Evolutionary conservation across 176 grass and related monocot species (phyloP), one percentile per base, ranked within the genome.

Genomic region (Saccharum spontaneum): DNA sequence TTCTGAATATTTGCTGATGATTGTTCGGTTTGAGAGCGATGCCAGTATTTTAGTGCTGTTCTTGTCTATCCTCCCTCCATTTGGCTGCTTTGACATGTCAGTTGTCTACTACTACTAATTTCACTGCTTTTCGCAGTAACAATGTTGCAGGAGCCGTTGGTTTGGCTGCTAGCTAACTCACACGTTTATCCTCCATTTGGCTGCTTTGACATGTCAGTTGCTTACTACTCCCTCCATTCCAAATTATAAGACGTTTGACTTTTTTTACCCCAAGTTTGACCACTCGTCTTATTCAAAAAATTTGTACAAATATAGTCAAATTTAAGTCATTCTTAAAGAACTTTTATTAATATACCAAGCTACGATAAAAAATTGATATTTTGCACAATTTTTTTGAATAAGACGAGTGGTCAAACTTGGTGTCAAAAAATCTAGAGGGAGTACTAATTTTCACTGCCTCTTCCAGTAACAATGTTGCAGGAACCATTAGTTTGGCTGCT

Each of bases 1-100:
- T 68, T 82, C 66, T 87, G 49, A 60, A n/a, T 36, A 10, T 13
- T 26, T 69, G 20, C 26, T 75, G 69, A 87, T 67, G 64, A 57
- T 57, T 81, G 43, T 30, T 72, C 4, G n/a, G 59, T 57, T 43
- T 30, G 69, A 44, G 67, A 87, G 45, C 5, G 44, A 43, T 81
- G 66, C 13, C 54, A 40, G 67, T 86, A 44, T 37, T 52, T 79
- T 48, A 63, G 62, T 48, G 66, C 8, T 79, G 45, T 13, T 38
- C 13, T 33, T 79, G 67, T 16, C 7, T 43, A 7, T 64, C 63
- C 31, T 69, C 24, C 50, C 41, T 69, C 24, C 52, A 55, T 46
- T 61, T 33, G 49, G 11, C 31, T 77, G 0, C 33, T 71, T 59
- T 78, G 54, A 59, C 71, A 67, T 84, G 43, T 44, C 36, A 69